A percentile compares a stretch with the other conserved stretches of the same genome.
phyloP scores from a whole-genome alignment of 1,284 basidiomycete genomes.

The Melampsora larici-populina region DNA sequence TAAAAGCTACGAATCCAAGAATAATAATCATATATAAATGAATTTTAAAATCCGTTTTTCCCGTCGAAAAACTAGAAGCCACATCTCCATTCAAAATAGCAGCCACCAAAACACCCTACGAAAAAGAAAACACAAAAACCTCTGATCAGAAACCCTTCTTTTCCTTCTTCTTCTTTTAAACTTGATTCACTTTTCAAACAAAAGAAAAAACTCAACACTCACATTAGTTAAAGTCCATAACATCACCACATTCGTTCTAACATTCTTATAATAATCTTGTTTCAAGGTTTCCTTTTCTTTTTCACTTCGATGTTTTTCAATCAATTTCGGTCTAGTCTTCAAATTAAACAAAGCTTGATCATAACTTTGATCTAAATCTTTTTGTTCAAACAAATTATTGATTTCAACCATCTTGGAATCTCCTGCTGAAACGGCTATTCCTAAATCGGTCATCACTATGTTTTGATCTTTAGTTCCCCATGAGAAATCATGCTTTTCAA shows the following conservation, averaged over 20 bases:
- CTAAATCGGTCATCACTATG: conserved; percentile 77
- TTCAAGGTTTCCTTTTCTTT: conserved; percentile 68
- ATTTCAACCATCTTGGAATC: conserved; percentile 83
- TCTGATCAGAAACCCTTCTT: not conserved
- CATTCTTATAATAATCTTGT: conserved; percentile 82
- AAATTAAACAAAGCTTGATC: conserved; percentile 77
- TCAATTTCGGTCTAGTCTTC: conserved; percentile 68
- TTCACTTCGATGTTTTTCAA: conserved; percentile 60
- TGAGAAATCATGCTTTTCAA: not conserved
- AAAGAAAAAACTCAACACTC: conserved; percentile 47
- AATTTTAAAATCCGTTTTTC: conserved; percentile 54
- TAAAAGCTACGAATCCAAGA: conserved; percentile 41
- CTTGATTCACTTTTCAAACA: too few species aligned
- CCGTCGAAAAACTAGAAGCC: conserved; percentile 50
- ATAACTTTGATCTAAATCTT: conserved; percentile 80
- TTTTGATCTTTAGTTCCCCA: conserved; percentile 97
- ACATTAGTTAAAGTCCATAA: conserved; percentile 81
- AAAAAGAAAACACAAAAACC: conserved; percentile 43
- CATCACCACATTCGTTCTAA: conserved; percentile 78
- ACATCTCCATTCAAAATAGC: conserved; percentile 62
- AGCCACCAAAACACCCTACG: conserved; percentile 70
- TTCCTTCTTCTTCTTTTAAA: too few species aligned
- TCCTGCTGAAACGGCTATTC: conserved; percentile 62
- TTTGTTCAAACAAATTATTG: conserved; percentile 71
- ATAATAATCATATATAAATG: conserved; percentile 44